Evolutionary conservation across 2,329 filamentous ascomycete species (phyloP), one percentile per base, ranked within the genome.

Genomic region (Claviceps sp.): DNA sequence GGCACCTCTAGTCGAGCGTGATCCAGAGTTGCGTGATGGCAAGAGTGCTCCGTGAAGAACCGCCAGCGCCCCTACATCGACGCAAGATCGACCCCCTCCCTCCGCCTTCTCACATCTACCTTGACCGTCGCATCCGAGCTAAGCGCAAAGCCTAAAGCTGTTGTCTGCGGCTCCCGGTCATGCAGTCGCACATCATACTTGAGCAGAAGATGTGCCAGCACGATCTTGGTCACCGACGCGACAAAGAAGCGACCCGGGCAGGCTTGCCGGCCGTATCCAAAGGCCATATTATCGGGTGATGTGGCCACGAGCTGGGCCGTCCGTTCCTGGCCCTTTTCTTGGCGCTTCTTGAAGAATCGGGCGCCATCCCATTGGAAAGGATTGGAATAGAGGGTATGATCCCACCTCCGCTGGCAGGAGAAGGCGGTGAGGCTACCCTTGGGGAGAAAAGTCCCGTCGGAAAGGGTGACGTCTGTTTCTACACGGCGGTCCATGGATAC

Each of bases 161-260:
- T 7, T 1, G 10, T 13, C 37, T 17, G 17, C 19, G 42, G 49
- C 16, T 50, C 19, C 22, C 16, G 22, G 1, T 46, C 49, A 10
- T 50, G 41, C 49, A 50, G 42, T 37, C 42, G 44, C 14, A 50
- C 54, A 38, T 80, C 76, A 54, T 76, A 78, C 54, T 76, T 74
- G 22, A 73, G 56, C 0, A 78, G 51, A 40, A 78, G 57, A 53
- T 76, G 70, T 2, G 72, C 65, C 2, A 79, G 53, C 1, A 74
- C 62, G 58, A 79, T 72, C 62, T 80, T 79, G 40, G 76, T 63
- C 61, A 76, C 74, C 46, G 73, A 71, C 0, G 72, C 68, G 0
- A 75, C 75, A 55, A 78, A 77, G 62, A 79, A 79, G 0, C 76
- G 68, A 0, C 77, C 76, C 0, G 73, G 72, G 49, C 76, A 74